These are phyloP conservation scores for Tetrapisispora nanseiensis DNA, from an alignment of 805 yeast species.

Conservation along the genomic window DNA sequence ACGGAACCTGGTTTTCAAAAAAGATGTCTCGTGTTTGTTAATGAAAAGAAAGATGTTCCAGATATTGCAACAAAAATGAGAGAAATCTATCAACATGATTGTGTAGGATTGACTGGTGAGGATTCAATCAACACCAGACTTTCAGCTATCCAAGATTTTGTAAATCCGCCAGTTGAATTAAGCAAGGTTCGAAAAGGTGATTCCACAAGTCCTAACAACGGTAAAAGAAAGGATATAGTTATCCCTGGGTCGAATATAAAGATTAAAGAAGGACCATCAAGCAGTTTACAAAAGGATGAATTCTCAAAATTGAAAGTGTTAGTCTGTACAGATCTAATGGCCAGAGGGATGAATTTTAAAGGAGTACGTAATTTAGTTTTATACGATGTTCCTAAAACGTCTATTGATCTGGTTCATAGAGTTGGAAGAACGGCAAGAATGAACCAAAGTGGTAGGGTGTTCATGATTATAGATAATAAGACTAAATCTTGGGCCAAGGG, in stretches of 20 bases:
- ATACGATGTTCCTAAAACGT: constrained; percentile 75
- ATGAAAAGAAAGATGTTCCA: constrained; percentile 54
- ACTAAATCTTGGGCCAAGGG: constrained; percentile 78
- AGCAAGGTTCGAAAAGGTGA: neutral
- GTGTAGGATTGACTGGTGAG: constrained; percentile 57
- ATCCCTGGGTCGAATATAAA: constrained; percentile 31
- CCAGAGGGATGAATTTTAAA: constrained; percentile 82
- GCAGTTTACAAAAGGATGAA: neutral
- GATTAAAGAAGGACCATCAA: constrained; percentile 5
- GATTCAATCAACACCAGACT: constrained; percentile 53
- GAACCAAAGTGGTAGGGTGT: constrained; percentile 82
- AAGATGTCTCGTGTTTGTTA: constrained; percentile 77
- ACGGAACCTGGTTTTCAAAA: constrained; percentile 69
- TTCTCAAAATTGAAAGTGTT: constrained; percentile 45
- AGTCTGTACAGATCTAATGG: constrained; percentile 79
- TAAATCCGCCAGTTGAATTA: constrained; percentile 42
- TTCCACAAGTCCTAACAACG: neutral
- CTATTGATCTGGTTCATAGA: constrained; percentile 82
- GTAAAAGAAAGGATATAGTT: constrained; percentile 1
- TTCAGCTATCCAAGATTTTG: constrained; percentile 47
- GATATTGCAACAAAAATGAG: constrained; percentile 47
- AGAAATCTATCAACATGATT: constrained; percentile 44
- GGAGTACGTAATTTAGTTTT: constrained; percentile 73
- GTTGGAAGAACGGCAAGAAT: constrained; percentile 92
- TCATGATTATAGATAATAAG: constrained; percentile 59